Conservation (phyloP, 768 basidiomycete genomes). For the Mycena epipterygia region DNA sequence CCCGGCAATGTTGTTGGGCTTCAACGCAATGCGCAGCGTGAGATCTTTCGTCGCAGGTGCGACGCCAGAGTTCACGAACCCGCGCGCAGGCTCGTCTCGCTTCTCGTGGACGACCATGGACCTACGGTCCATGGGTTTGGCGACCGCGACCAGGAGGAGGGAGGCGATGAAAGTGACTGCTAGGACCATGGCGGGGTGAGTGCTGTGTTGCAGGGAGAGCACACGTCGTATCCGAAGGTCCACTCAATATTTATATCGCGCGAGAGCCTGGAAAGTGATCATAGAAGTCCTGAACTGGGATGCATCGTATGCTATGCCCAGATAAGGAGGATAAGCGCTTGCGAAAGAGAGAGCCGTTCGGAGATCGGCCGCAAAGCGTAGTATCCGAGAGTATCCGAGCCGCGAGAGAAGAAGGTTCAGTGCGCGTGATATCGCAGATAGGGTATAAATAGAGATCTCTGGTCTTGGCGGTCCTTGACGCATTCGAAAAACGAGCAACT, state of each 20-base stretch:
- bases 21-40: conserved; percentile 15
- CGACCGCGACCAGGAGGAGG: conserved; percentile 1
- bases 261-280: not conserved
- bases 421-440: not conserved
- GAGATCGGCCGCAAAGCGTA: not conserved
- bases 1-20: conserved; percentile 24
- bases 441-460: not conserved
- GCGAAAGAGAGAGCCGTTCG: not conserved
- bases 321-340: not conserved
- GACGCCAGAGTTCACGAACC: conserved; percentile 17
- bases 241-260: not conserved
- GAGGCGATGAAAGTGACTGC: conserved; percentile 11
- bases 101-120: conserved; percentile 20
- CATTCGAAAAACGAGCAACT: not conserved
- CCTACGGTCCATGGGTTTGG: conserved; percentile 15
- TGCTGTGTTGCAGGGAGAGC: not conserved
- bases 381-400: too few relatives aligned
- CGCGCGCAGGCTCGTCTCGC: not conserved
- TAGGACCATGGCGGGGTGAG: conserved; percentile 8
- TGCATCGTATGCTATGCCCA: not conserved
- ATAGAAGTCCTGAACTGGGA: not conserved
- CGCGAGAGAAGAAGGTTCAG: not conserved
- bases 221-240: not conserved
- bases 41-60: conserved; percentile 7
- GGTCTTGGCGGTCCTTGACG: not conserved